phyloP scores from a whole-genome alignment of 257 asterid genomes.

The Lithospermum erythrorhizon region DNA sequence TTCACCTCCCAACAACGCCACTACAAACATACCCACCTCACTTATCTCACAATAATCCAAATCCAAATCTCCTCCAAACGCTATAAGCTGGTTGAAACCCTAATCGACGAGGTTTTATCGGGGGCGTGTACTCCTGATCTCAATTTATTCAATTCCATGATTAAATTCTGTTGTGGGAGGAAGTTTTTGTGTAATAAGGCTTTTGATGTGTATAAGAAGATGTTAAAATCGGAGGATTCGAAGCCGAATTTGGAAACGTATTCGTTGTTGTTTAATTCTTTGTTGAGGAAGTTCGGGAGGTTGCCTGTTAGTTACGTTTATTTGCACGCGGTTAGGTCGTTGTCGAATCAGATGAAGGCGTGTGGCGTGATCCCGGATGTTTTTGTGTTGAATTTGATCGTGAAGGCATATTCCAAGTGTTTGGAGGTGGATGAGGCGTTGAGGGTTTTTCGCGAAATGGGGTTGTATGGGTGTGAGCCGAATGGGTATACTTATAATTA shows the following conservation, averaged over 20 bases:
- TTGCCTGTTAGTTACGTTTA: constrained; percentile 63
- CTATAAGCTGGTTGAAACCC: constrained; percentile 48
- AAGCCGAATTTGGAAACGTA: constrained; percentile 77
- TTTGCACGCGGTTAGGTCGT: constrained; percentile 60
- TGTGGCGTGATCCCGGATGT: constrained; percentile 74
- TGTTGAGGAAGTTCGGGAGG: constrained; percentile 56
- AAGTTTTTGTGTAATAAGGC: constrained; percentile 64
- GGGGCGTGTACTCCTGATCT: constrained; percentile 67
- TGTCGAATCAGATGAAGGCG: constrained; percentile 77
- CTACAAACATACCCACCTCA: constrained; percentile 61
- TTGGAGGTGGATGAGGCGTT: constrained; percentile 73
- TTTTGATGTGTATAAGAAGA: constrained; percentile 74
- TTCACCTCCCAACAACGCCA: constrained; percentile 89
- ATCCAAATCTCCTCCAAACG: constrained; percentile 61
- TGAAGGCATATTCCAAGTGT: constrained; percentile 69
- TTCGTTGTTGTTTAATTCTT: constrained; percentile 44
- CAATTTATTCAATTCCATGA: constrained; percentile 65
- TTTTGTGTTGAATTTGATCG: constrained; percentile 68
- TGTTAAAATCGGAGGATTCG: constrained; percentile 52
- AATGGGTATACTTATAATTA: constrained; percentile 63
- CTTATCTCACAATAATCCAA: constrained; percentile 61
- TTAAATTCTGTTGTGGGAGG: constrained; percentile 72
- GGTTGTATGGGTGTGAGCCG: constrained; percentile 83
- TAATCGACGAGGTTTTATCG: constrained; percentile 74
- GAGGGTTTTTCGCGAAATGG: constrained; percentile 80